Percentiles rank a stretch among this genome's conserved stretches.
Conservation (phyloP, 345 rosid genomes). For the Erysimum cheiranthoides region DNA sequence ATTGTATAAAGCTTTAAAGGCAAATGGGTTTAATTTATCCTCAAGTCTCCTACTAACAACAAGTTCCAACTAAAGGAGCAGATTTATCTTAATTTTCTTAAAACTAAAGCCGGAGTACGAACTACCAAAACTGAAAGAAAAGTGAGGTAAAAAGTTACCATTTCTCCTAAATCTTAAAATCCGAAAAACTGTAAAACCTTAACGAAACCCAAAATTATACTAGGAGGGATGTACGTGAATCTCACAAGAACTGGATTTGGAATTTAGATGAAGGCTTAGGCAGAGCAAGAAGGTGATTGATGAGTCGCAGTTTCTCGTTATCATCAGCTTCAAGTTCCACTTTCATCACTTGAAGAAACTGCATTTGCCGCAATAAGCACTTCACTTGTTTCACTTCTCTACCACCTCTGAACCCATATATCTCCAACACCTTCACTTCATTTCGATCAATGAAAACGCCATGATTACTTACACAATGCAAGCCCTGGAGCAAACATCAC, state of each 20-base stretch:
- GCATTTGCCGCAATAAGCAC: conserved; percentile 1
- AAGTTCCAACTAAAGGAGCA: no score
- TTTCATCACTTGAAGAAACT: conserved; percentile 22
- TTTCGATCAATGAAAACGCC: not conserved
- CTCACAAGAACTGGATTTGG: conserved; percentile 1
- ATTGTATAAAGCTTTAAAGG: no score
- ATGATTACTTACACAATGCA: not conserved
- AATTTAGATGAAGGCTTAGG: not conserved
- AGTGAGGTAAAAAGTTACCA: no score
- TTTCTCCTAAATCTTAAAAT: no score
- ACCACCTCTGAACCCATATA: not conserved
- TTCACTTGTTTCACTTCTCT: not conserved
- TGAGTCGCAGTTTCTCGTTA: conserved; percentile 8
- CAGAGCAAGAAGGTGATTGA: not conserved
- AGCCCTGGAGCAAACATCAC: conserved; percentile 11
- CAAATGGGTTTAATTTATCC: no score
- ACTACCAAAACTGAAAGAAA: no score
- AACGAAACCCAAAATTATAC: no score
- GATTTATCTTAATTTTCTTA: no score
- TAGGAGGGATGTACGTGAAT: not conserved
- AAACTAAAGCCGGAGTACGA: no score
- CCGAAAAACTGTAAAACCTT: no score
- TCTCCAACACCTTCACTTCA: conserved; percentile 23
- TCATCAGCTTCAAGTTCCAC: conserved; percentile 1
- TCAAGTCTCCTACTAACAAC: no score